Evolutionary conservation across 805 yeast species (phyloP).

Genomic region (Lachancea lanzarotensis): DNA sequence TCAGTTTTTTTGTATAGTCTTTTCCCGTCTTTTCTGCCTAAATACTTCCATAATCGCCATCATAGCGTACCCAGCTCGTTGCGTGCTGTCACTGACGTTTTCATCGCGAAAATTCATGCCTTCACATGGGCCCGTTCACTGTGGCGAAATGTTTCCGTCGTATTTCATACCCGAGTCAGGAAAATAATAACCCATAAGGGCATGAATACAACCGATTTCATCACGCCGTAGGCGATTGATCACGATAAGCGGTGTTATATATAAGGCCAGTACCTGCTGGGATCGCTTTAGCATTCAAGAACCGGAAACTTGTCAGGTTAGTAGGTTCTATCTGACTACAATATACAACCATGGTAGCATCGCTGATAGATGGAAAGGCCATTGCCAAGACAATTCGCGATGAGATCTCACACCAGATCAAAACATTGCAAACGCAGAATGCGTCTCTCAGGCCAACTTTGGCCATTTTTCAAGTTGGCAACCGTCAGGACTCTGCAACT

Average conservation of each 20-base stretch:
- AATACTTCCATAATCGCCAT: no score
- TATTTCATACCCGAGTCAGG: constrained; percentile 1
- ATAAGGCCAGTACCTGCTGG: neutral
- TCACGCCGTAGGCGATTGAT: neutral
- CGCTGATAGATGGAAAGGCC: constrained; percentile 52
- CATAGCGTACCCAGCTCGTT: no score
- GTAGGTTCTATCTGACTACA: no score
- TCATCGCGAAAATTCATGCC: neutral
- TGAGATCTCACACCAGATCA: constrained; percentile 46
- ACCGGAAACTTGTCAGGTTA: no score
- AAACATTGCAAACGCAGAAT: constrained; percentile 35
- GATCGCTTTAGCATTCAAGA: no score
- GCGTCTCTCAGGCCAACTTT: constrained; percentile 65
- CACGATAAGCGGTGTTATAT: neutral
- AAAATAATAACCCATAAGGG: neutral
- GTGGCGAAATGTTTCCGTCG: neutral
- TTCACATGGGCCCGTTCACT: constrained; percentile 1
- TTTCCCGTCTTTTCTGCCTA: no score
- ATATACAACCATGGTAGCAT: constrained; percentile 12
- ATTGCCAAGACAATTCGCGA: constrained; percentile 49
- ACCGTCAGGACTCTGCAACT: constrained; percentile 82
- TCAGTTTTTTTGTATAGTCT: no score
- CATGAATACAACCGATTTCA: neutral
- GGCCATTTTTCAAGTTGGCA: constrained; percentile 85
- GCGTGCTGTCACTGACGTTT: neutral